phyloP scores from a whole-genome alignment of 1,284 basidiomycete genomes.

The Ustilago hordei region DNA sequence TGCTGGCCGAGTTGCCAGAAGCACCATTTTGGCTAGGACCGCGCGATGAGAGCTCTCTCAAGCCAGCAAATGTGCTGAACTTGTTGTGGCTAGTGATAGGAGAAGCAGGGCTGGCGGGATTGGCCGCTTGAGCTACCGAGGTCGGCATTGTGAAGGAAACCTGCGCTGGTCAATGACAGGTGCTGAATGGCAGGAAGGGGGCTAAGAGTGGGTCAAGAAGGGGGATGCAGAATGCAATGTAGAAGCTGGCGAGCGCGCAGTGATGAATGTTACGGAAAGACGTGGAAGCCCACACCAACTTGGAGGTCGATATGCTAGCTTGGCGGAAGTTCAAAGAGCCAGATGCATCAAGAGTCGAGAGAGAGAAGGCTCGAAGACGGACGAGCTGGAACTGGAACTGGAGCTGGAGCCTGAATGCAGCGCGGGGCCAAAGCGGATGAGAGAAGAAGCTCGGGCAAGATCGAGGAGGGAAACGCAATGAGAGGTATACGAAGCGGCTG shows the following conservation, averaged over 20 bases:
- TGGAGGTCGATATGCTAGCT: constrained; percentile 21
- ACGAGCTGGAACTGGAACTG: not conserved
- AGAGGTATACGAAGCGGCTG: not conserved
- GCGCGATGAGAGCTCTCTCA: constrained; percentile 36
- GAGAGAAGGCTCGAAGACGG: not conserved
- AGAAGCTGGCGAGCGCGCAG: constrained; percentile 7
- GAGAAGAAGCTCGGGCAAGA: not conserved
- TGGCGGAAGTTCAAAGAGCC: not conserved
- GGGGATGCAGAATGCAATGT: not conserved
- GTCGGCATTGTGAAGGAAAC: constrained; percentile 28
- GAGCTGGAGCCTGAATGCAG: not conserved
- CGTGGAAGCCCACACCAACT: constrained; percentile 5
- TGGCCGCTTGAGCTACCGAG: constrained; percentile 14
- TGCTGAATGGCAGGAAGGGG: not conserved
- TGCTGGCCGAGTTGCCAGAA: constrained; percentile 19
- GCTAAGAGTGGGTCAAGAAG: not conserved
- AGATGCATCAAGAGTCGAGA: constrained; percentile 19
- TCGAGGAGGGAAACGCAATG: not conserved
- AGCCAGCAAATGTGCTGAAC: constrained; percentile 57
- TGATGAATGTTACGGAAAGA: constrained; percentile 6
- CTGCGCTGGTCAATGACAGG: not conserved
- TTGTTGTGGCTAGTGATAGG: constrained; percentile 38
- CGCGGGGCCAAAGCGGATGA: not conserved
- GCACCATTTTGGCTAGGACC: constrained; percentile 23
- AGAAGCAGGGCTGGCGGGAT: constrained; percentile 17